phyloP scores from a whole-genome alignment of 495 filamentous ascomycete genomes.

The Penicillium coprophilum region DNA sequence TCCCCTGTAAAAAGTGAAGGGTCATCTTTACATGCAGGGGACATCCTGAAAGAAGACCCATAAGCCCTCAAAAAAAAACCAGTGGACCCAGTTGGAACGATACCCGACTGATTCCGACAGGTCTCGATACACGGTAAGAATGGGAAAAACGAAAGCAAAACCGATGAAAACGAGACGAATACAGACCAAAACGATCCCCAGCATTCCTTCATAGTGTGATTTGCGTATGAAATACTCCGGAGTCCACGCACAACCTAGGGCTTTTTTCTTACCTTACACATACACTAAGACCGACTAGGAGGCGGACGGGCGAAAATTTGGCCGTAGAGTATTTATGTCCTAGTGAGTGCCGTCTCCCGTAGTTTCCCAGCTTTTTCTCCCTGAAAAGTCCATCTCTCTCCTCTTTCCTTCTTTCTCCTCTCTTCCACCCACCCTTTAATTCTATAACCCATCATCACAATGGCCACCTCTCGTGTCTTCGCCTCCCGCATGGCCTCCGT shows the following conservation, averaged over 20 bases:
- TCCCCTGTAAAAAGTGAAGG: conserved; percentile 4
- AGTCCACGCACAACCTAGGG: conserved; percentile 37
- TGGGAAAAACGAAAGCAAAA: conserved; percentile 19
- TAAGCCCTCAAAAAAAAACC: not conserved
- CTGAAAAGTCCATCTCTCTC: conserved; percentile 35
- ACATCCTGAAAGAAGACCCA: conserved; percentile 5
- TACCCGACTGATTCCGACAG: conserved; percentile 21
- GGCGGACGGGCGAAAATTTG: conserved; percentile 47
- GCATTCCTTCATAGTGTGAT: conserved; percentile 26
- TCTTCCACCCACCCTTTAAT: conserved; percentile 23
- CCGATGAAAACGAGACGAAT: conserved; percentile 11
- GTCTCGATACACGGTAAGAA: conserved; percentile 13
- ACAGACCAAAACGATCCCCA: conserved; percentile 14
- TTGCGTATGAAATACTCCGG: conserved; percentile 22
- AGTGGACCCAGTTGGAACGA: conserved; percentile 9
- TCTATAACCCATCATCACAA: conserved; percentile 50
- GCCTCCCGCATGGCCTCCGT: conserved; percentile 69
- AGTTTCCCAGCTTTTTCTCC: conserved; percentile 48
- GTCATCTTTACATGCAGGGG: conserved; percentile 9
- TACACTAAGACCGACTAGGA: conserved; percentile 41
- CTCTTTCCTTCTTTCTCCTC: conserved; percentile 27
- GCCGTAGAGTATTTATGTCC: conserved; percentile 49
- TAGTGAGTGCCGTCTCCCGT: conserved; percentile 35
- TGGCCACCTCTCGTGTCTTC: conserved; percentile 71
- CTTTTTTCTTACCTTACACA: conserved; percentile 32